Conservation (phyloP, 2,329 filamentous ascomycete genomes). For the Elsinoe necatrix region DNA sequence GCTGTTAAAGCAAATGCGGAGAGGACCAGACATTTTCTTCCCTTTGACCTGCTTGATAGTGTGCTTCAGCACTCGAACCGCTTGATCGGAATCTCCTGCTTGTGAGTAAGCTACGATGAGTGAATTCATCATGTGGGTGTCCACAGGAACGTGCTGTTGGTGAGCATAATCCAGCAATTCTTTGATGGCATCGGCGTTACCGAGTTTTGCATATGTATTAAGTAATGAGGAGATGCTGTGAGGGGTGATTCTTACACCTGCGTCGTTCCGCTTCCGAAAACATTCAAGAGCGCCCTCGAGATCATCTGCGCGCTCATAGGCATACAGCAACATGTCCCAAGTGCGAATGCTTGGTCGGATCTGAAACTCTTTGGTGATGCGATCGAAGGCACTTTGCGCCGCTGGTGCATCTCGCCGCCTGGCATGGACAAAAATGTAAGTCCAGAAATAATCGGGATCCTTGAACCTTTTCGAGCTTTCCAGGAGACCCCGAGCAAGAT, state of each 20-base stretch:
- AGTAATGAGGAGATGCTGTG: slow-evolving; percentile 67
- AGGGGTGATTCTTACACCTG: slow-evolving; percentile 46
- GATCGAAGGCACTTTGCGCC: slow-evolving; percentile 53
- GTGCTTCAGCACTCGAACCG: slow-evolving; percentile 47
- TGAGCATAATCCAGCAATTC: slow-evolving; percentile 57
- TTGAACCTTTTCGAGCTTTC: not conserved
- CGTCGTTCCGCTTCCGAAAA: slow-evolving; percentile 53
- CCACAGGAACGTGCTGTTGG: slow-evolving; percentile 42
- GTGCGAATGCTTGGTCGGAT: slow-evolving; percentile 50
- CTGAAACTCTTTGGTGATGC: slow-evolving; percentile 49
- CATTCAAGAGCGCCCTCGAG: slow-evolving; percentile 55
- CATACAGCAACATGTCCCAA: slow-evolving; percentile 72
- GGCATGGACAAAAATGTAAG: slow-evolving; percentile 64
- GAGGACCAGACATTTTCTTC: slow-evolving; percentile 42
- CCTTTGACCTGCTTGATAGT: slow-evolving; percentile 37
- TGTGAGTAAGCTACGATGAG: slow-evolving; percentile 55
- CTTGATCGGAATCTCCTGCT: slow-evolving; percentile 39
- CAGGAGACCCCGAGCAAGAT: not conserved
- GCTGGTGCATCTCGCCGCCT: slow-evolving; percentile 55
- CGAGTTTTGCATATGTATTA: slow-evolving; percentile 59
- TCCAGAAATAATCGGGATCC: slow-evolving; percentile 25
- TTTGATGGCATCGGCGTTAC: slow-evolving; percentile 63
- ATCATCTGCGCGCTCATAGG: slow-evolving; percentile 58
- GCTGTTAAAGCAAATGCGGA: slow-evolving; percentile 68
- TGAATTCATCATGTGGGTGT: slow-evolving; percentile 51